Conservation (phyloP, 768 basidiomycete genomes). For the Lactarius akahatsu region DNA sequence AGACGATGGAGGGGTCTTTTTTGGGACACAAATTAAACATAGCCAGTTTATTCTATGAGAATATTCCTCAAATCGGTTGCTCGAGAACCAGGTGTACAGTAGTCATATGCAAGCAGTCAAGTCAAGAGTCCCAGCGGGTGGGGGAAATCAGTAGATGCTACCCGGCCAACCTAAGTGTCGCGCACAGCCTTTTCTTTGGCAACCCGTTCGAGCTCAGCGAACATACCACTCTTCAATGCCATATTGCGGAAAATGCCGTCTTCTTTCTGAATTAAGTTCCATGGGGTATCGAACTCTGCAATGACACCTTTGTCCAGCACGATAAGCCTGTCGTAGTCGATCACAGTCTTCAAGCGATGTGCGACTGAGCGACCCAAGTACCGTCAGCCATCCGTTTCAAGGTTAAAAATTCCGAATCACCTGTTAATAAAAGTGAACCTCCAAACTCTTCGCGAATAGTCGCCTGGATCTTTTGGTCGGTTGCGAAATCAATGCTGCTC, state of each 20-base stretch:
- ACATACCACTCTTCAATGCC: conserved; percentile 64
- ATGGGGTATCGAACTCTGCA: conserved; percentile 52
- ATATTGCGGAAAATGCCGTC: conserved; percentile 51
- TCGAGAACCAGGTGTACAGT: not conserved
- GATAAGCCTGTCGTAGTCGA: conserved; percentile 77
- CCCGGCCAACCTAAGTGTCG: not conserved
- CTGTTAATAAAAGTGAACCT: conserved; percentile 68
- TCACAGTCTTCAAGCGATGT: conserved; percentile 72
- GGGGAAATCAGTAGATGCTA: not conserved
- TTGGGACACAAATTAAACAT: not conserved
- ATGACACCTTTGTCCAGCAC: conserved; percentile 69
- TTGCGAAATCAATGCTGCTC: conserved; percentile 82
- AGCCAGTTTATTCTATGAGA: not conserved
- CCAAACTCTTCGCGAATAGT: conserved; percentile 86
- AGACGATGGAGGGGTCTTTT: not conserved
- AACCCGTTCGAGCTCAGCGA: conserved; percentile 54
- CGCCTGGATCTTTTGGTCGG: conserved; percentile 86
- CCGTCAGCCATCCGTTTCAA: not conserved
- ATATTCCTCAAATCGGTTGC: not conserved
- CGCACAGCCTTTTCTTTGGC: conserved; percentile 46
- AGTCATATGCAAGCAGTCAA: conserved; percentile 4
- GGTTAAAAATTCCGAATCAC: conserved; percentile 42
- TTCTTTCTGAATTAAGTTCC: conserved; percentile 47
- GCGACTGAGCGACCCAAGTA: conserved; percentile 48
- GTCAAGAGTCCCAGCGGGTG: not conserved